phyloP scores from a whole-genome alignment of 2,329 filamentous ascomycete species.

The Aspergillus ochraceus region DNA sequence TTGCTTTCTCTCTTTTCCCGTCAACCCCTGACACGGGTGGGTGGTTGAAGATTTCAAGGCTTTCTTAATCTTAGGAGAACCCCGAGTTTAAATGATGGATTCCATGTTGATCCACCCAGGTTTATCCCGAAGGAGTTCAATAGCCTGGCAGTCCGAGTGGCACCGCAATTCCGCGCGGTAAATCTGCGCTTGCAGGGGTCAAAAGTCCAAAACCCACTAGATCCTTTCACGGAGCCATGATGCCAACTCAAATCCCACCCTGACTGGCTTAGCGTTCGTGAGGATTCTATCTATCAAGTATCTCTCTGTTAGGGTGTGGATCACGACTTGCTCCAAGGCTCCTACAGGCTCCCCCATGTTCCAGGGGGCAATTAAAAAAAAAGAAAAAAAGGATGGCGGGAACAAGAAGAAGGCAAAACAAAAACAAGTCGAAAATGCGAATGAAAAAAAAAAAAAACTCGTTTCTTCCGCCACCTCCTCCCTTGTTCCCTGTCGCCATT shows the following conservation, averaged over 20 bases:
- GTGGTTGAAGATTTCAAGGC: background rate
- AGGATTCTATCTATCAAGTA: background rate
- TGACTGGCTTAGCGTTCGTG: background rate
- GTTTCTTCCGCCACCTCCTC: background rate
- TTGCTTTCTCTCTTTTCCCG: background rate
- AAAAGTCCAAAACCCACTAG: background rate
- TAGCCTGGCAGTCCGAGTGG: background rate
- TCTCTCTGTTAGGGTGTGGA: background rate
- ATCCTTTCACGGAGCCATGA: background rate
- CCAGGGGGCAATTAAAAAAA: background rate
- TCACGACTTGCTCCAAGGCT: background rate
- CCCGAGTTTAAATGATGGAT: slow-evolving; percentile 9
- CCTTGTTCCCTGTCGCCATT: slow-evolving; percentile 8
- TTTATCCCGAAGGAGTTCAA: background rate
- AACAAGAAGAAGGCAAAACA: background rate
- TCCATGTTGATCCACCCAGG: background rate
- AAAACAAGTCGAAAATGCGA: background rate
- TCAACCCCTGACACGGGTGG: background rate
- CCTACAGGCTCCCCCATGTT: background rate
- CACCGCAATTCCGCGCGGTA: background rate
- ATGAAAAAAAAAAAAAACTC: slow-evolving; percentile 1
- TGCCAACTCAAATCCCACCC: background rate
- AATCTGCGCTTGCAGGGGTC: background rate
- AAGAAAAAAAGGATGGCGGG: too few species aligned
- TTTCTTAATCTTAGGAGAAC: background rate